Percentiles rank a stretch among this genome's conserved stretches.
These are phyloP conservation scores for Metarhizium guizhouense DNA, from an alignment of 2,329 filamentous ascomycete genomes.

Conservation along the genomic window DNA sequence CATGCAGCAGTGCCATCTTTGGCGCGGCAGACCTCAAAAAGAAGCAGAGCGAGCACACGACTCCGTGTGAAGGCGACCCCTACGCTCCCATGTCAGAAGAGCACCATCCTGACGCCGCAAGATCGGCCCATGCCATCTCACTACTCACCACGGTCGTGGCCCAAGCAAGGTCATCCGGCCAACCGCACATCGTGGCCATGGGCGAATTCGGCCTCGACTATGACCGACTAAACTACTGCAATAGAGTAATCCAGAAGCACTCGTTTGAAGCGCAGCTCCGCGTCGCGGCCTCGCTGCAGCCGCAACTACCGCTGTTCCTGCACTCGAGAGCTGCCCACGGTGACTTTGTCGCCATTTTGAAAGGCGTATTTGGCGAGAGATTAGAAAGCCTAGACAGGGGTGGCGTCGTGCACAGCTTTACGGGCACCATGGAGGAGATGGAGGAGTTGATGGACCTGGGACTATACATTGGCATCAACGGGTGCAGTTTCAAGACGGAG, in stretches of 20 bases:
- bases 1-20: conserved; percentile 78
- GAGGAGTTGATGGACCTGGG: conserved; percentile 68
- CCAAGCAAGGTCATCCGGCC: conserved; percentile 40
- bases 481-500: conserved; percentile 88
- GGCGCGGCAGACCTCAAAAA: conserved; percentile 42
- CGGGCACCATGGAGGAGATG: conserved; percentile 81
- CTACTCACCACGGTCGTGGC: conserved; percentile 57
- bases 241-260: conserved; percentile 69
- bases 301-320: conserved; percentile 81
- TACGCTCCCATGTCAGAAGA: conserved; percentile 39
- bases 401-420: conserved; percentile 92
- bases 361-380: conserved; percentile 43
- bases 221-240: conserved; percentile 77
- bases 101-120: conserved; percentile 31
- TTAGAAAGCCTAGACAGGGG: conserved; percentile 61
- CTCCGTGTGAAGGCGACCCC: conserved; percentile 45
- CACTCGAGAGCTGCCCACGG: conserved; percentile 81
- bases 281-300: conserved; percentile 57
- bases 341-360: conserved; percentile 72
- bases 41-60: conserved; percentile 29
- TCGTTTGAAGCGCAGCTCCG: conserved; percentile 79
- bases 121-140: conserved; percentile 41
- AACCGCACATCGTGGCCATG: conserved; percentile 58
- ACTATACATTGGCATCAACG: conserved; percentile 89
- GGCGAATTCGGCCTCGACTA: conserved; percentile 97